Evolutionary conservation across 495 filamentous ascomycete genomes (phyloP).

Genomic region (Podospora appendiculata): DNA sequence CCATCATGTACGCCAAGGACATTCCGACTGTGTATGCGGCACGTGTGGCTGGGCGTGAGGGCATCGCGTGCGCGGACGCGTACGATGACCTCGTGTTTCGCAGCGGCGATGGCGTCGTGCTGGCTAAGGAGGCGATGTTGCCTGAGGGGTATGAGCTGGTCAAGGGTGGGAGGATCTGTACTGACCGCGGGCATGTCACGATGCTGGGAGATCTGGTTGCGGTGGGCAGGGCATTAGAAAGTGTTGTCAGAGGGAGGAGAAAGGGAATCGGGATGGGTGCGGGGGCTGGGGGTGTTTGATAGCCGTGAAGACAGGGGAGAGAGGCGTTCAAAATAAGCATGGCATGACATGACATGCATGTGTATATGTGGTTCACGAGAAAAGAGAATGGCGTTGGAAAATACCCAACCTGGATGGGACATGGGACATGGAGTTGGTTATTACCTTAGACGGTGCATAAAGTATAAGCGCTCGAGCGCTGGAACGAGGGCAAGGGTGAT

Average conservation of each 20-base stretch:
- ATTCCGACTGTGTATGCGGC: constrained; percentile 80
- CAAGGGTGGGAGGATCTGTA: constrained; percentile 63
- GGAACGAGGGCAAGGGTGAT: too few species aligned
- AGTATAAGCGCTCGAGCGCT: too few species aligned
- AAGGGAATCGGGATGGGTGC: constrained; percentile 61
- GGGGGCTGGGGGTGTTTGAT: not conserved
- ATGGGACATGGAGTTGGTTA: too few species aligned
- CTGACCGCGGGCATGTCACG: constrained; percentile 78
- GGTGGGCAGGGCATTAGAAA: constrained; percentile 65
- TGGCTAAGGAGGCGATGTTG: constrained; percentile 80
- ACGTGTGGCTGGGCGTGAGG: constrained; percentile 52
- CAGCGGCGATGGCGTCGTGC: constrained; percentile 81
- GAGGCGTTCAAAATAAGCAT: too few species aligned
- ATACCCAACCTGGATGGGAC: too few species aligned
- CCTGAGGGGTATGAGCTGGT: constrained; percentile 70
- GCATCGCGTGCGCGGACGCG: constrained; percentile 65
- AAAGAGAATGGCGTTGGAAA: too few species aligned
- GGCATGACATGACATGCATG: too few species aligned
- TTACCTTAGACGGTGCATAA: too few species aligned
- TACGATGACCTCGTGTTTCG: constrained; percentile 87
- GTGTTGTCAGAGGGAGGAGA: constrained; percentile 55
- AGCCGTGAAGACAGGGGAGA: too few species aligned
- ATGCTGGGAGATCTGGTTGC: constrained; percentile 79
- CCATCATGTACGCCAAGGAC: constrained; percentile 83
- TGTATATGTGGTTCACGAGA: too few species aligned